Conservation (phyloP, 2,329 filamentous ascomycete genomes). For the Aureobasidium pullulans region DNA sequence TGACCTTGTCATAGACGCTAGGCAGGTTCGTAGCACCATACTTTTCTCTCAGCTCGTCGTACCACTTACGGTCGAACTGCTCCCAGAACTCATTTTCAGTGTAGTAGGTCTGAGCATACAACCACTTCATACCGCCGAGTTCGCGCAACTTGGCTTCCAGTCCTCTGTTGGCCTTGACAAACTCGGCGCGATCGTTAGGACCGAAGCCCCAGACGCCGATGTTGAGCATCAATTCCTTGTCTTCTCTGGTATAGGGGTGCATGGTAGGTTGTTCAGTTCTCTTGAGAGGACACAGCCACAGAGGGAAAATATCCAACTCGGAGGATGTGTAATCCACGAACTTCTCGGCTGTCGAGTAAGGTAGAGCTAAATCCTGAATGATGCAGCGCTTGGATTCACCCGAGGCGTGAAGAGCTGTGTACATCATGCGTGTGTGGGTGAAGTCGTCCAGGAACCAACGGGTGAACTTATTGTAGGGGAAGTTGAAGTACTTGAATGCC, state of each 20-base stretch:
- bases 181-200: conserved; percentile 33
- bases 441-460: conserved; percentile 55
- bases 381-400: conserved; percentile 54
- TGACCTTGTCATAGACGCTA: conserved; percentile 56
- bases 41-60: conserved; percentile 50
- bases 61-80: conserved; percentile 53
- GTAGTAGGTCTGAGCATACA: conserved; percentile 65
- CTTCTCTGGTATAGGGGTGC: conserved; percentile 25
- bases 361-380: conserved; percentile 54
- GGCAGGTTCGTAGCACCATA: conserved; percentile 55
- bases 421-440: conserved; percentile 58
- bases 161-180: conserved; percentile 49
- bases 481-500: conserved; percentile 57
- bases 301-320: conserved; percentile 37
- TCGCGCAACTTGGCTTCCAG: conserved; percentile 54
- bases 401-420: conserved; percentile 56
- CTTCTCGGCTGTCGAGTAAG: conserved; percentile 34
- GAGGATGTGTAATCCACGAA: conserved; percentile 38
- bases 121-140: conserved; percentile 59
- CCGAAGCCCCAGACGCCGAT: conserved; percentile 54
- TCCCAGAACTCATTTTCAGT: conserved; percentile 62
- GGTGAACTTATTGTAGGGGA: conserved; percentile 58
- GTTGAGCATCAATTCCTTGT: conserved; percentile 43
- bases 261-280: conserved; percentile 22
- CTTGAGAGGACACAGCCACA: conserved; percentile 42